Conservation (phyloP, 2,329 filamentous ascomycete genomes). For the Teratosphaeriaceae sp. region DNA sequence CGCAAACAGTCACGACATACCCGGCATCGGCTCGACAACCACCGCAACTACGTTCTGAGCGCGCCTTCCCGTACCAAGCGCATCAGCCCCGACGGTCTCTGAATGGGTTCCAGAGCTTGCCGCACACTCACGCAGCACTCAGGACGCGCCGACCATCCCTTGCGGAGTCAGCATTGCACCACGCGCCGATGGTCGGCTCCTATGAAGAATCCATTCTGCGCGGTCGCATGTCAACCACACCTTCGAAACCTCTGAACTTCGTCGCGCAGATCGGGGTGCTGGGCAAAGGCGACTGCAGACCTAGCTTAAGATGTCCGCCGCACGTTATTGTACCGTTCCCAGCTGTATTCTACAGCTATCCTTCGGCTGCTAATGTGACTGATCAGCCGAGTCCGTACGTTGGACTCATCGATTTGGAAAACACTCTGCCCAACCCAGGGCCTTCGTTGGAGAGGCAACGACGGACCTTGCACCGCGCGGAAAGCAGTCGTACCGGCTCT, state of each 20-base stretch:
- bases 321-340: conserved; percentile 89
- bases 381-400: conserved; percentile 96
- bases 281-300: conserved; percentile 80
- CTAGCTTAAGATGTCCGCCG: conserved; percentile 74
- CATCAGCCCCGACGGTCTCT: conserved; percentile 73
- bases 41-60: conserved; percentile 51
- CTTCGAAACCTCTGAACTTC: conserved; percentile 87
- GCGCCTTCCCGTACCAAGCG: conserved; percentile 61
- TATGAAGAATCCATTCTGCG: conserved; percentile 96
- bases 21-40: conserved; percentile 29
- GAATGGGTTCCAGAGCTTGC: conserved; percentile 48
- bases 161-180: conserved; percentile 74
- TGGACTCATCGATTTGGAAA: conserved; percentile 84
- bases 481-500: conserved; percentile 25
- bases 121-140: conserved; percentile 40
- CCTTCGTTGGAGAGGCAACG: conserved; percentile 25
- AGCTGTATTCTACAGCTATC: conserved; percentile 94
- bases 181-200: conserved; percentile 93
- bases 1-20: conserved; percentile 36
- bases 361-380: conserved; percentile 59
- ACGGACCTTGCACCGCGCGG: conserved; percentile 21
- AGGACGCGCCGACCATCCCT: conserved; percentile 62
- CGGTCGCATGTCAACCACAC: conserved; percentile 93
- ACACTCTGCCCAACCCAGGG: conserved; percentile 50
- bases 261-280: conserved; percentile 92